Conservation (phyloP, 768 basidiomycete genomes). For the Rhizopogon vinicolor region DNA sequence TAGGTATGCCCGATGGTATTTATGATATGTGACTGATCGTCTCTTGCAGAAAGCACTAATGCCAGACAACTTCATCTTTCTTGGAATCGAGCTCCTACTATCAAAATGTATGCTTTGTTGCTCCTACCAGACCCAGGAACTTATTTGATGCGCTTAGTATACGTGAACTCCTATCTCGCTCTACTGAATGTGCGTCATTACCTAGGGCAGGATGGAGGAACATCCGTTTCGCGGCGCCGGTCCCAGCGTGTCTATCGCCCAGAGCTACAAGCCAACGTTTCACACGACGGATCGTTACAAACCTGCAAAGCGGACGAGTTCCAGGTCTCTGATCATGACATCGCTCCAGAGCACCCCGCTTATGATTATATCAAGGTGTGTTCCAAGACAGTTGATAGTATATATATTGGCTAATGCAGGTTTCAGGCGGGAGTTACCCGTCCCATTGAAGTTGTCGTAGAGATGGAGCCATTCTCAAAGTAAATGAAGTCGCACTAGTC, state of each 20-base stretch:
- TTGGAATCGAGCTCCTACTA: conserved; percentile 49
- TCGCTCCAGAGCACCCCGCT: not conserved
- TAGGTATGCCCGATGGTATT: not conserved
- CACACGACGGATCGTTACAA: conserved; percentile 11
- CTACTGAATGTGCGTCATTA: conserved; percentile 8
- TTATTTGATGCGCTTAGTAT: conserved; percentile 31
- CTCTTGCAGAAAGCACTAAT: conserved; percentile 36
- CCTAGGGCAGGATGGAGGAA: not conserved
- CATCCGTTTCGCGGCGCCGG: not conserved
- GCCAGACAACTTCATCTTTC: conserved; percentile 52
- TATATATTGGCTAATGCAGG: not conserved
- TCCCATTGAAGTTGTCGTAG: not conserved
- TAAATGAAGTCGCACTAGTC: no score
- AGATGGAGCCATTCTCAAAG: not conserved
- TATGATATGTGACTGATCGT: not conserved
- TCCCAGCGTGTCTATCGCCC: not conserved
- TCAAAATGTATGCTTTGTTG: conserved; percentile 40
- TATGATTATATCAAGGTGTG: not conserved
- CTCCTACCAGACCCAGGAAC: not conserved
- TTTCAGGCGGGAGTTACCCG: not conserved
- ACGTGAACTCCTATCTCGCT: conserved; percentile 54
- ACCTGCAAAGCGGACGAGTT: not conserved
- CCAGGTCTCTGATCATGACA: not conserved
- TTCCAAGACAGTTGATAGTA: not conserved
- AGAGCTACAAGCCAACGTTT: not conserved